Percentiles rank a stretch among this genome's conserved stretches.
Conservation (phyloP, 306 rosid species). For the Fragaria nilgerrensis region DNA sequence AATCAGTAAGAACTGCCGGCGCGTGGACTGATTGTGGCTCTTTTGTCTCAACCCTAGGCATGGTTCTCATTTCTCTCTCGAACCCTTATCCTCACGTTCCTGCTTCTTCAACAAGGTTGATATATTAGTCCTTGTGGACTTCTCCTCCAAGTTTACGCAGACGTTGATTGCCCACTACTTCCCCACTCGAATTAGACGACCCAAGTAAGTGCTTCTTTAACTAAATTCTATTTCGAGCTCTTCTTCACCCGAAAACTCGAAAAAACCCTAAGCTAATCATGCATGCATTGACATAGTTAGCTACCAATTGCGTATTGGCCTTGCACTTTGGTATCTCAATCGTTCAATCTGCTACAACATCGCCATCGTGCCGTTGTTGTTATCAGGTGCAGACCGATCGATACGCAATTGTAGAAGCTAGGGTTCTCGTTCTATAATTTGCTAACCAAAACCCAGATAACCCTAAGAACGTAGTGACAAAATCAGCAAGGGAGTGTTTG, state of each 20-base stretch:
- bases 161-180: background rate
- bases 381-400: background rate
- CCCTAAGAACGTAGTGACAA: conserved; percentile 1
- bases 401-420: background rate
- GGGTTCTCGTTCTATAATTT: background rate
- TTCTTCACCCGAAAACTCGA: background rate
- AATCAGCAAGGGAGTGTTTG: background rate
- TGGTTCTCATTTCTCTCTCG: background rate
- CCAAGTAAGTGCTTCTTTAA: background rate
- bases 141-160: background rate
- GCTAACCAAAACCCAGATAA: background rate
- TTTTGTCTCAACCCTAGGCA: background rate
- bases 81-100: conserved; percentile 3
- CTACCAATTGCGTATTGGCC: conserved; percentile 5
- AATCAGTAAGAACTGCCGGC: background rate
- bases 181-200: background rate
- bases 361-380: background rate
- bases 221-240: background rate
- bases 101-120: background rate
- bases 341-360: background rate
- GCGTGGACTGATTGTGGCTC: background rate
- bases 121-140: background rate
- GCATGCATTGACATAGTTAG: background rate
- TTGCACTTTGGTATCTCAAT: background rate
- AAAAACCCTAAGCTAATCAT: background rate